Base-by-base conservation (phyloP, 2,329 filamentous ascomycete species). In the Myriangium duriaei region DNA sequence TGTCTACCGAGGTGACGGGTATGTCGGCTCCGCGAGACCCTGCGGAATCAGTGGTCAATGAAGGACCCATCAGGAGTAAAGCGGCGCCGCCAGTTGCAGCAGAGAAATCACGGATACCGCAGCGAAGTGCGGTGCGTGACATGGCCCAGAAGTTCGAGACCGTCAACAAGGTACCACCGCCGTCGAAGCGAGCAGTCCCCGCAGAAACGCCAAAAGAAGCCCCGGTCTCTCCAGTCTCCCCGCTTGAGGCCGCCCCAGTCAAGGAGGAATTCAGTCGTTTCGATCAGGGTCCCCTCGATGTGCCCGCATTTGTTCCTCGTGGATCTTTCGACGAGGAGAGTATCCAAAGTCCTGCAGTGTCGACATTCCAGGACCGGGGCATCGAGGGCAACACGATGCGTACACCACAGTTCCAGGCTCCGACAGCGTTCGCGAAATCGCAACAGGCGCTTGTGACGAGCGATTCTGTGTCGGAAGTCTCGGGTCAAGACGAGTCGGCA, bases 221-320 rank as follows among this genome's bases (percentile, higher is more conserved):
- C 15, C 59, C 62, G 24, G 54, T 74, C 4, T 79, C 80, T 4
- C 72, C 69, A 4, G 67, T 79, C 24, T 72, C 75, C 49, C 76
- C 68, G 1, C 60, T 63, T 6, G 73, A 81, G 44, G 69, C 68
- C 5, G 60, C 62, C 30, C 69, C 79, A 47, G 72, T 74, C n/a
- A 63, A 67, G 19, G 60, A 69, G 9, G 77, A 78, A 40, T 77
- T 78, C 51, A 71, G 71, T 11, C 67, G 65, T 15, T 96, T 96
- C 53, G 81, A 91, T 51, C 88, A 96, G 61, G 91, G 87, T 2
- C 91, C 91, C 2, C 69, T 95, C 15, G 86, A 96, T 40, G 81
- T 91, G 56, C 88, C 91, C 3, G 83, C 86, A 1, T 93, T 92
- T 52, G 68, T 74, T 9, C 83, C 83, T 3, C 54, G 59, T 3